These are phyloP conservation scores for Nidula niveotomentosa DNA, from an alignment of 1,284 basidiomycete species.

Conservation along the genomic window DNA sequence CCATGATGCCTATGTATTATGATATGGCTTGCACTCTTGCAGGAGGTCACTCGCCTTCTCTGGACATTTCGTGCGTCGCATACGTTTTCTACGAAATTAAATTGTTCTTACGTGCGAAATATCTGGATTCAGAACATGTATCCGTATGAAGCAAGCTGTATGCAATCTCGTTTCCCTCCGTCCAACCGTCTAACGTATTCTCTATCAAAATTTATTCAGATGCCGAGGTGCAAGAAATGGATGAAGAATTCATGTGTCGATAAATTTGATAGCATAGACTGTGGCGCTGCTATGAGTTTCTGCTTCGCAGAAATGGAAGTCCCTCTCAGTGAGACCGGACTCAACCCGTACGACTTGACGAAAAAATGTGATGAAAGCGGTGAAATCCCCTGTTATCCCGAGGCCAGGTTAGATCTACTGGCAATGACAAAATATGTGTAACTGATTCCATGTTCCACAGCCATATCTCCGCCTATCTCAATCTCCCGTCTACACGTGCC, in stretches of 20 bases:
- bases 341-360: conserved; percentile 65
- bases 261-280: conserved; percentile 50
- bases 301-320: conserved; percentile 34
- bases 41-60: conserved; percentile 42
- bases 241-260: conserved; percentile 43
- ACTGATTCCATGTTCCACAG: conserved; percentile 25
- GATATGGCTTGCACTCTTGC: conserved; percentile 49
- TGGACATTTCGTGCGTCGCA: conserved; percentile 26
- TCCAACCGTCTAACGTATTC: too few species aligned
- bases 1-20: conserved; percentile 39
- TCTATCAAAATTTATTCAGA: background rate
- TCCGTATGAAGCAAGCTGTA: conserved; percentile 50
- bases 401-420: conserved; percentile 35
- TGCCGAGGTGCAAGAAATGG: conserved; percentile 49
- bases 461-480: conserved; percentile 52
- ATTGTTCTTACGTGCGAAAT: conserved; percentile 3
- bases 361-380: conserved; percentile 50
- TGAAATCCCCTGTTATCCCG: conserved; percentile 45
- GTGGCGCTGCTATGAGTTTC: conserved; percentile 47
- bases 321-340: conserved; percentile 25
- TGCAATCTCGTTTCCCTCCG: background rate
- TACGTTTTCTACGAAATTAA: conserved; percentile 2
- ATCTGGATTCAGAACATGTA: conserved; percentile 31
- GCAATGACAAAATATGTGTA: background rate
- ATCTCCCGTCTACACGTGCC: conserved; percentile 48